Evolutionary conservation across 768 basidiomycete genomes (phyloP), one percentile per base, ranked within the genome.

Genomic region (Infundibulicybe gibba): DNA sequence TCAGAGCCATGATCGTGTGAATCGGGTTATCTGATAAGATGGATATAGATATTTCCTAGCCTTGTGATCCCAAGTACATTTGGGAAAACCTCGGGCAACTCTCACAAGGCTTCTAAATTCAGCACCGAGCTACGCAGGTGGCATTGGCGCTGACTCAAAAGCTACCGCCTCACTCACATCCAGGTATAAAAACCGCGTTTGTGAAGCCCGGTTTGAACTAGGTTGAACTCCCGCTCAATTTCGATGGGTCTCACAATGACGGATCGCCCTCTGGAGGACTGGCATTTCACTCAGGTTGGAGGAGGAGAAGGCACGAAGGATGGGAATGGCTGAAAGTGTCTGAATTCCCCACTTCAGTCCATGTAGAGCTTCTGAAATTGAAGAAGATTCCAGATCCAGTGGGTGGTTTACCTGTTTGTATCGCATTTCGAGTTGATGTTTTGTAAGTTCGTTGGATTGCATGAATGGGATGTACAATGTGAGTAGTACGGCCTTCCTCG

Each of bases 391-490:
- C 87, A 31, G 88, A 97, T 64, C 92, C 91, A 43, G 88, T 89
- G 57, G 50, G 82, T 68, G 17, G 30, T 19, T 32, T 38, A 17
- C 38, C 40, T 44, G 13, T 14, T 46, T 31, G 41, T 19, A n/a
- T 12, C 20, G 14, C 13, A 45, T 13, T 9, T 21, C 17, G 31
- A 30, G 14, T 20, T 14, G 20, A 40, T 6, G 14, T 35, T 41
- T 43, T 13, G 52, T 19, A 53, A 90, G 87, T 86, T 87, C 52
- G 54, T 88, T 38, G 89, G 85, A 10, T 67, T 92, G 49, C 75
- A 87, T 50, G 94, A 95, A 62, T 91, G 87, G 84, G 87, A 93
- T 55, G 85, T 92, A 12, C 94, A 95, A 69, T 94, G 92, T 91
- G 52, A 55, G 80, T 25, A 4, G 25, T 25, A 3, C 25, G 25